Evolutionary conservation across 176 grass and related monocot genomes (phyloP).

Genomic region (Metroxylon sagu): DNA sequence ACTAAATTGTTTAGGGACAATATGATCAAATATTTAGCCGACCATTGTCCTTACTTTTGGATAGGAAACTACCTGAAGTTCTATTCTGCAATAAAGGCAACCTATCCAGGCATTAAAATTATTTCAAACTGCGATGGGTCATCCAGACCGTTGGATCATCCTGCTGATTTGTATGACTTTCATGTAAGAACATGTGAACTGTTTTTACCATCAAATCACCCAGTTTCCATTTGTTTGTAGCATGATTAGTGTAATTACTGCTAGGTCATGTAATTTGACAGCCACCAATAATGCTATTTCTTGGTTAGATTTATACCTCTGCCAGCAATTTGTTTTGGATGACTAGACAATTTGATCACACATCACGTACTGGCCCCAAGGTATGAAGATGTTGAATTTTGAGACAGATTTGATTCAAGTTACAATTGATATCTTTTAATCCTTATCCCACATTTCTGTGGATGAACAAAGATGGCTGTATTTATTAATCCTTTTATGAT

Average conservation of each 20-base stretch:
- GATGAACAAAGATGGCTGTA: too few relatives aligned
- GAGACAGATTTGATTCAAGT: too few relatives aligned
- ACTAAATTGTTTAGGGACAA: too few relatives aligned
- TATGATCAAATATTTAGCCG: neutral
- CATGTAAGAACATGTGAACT: constrained; percentile 39
- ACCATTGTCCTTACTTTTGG: constrained; percentile 15
- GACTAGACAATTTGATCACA: constrained; percentile 51
- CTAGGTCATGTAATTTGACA: too few relatives aligned
- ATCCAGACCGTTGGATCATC: constrained; percentile 60
- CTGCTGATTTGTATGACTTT: constrained; percentile 80
- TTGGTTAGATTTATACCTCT: constrained; percentile 65
- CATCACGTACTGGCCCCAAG: constrained; percentile 71
- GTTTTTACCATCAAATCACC: too few relatives aligned
- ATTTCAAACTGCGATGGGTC: constrained; percentile 87
- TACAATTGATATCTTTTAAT: too few relatives aligned
- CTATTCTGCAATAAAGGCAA: constrained; percentile 55
- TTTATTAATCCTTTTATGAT: neutral
- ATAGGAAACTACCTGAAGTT: constrained; percentile 76
- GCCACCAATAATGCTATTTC: constrained; percentile 5
- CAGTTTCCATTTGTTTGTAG: too few relatives aligned
- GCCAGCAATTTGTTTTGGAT: constrained; percentile 62
- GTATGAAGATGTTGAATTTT: constrained; percentile 17
- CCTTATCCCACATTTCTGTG: too few relatives aligned
- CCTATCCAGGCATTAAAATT: constrained; percentile 84
- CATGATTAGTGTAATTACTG: too few relatives aligned